A percentile compares a stretch with the other conserved stretches of the same genome.
Conservation (phyloP, 75 land plant species). For the Pinus taeda region DNA sequence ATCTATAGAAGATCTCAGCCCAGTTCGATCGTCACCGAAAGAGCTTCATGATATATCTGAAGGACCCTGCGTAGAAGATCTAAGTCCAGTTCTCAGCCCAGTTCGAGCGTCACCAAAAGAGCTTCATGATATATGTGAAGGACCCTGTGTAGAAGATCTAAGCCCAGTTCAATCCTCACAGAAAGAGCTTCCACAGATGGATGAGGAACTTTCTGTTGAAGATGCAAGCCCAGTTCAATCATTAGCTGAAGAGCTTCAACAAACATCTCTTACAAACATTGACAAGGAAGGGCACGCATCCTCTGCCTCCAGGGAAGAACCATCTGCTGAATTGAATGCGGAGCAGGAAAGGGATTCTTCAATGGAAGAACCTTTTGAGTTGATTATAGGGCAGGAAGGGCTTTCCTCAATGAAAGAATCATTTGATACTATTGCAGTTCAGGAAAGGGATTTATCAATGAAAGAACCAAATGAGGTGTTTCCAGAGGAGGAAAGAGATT, state of each 20-base stretch:
- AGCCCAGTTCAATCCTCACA: slow-evolving; percentile 8
- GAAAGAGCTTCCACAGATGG: slow-evolving; percentile 4
- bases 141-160: too few species aligned
- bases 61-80: too few species aligned
- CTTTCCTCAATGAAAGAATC: too few species aligned
- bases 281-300: slow-evolving; percentile 20
- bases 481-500: not conserved
- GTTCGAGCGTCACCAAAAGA: slow-evolving; percentile 5
- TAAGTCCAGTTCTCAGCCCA: not conserved
- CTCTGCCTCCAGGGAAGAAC: slow-evolving; percentile 29
- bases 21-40: slow-evolving; percentile 4
- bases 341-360: slow-evolving; percentile 14
- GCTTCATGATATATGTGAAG: too few species aligned
- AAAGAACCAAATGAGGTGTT: slow-evolving; percentile 35
- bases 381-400: too few species aligned
- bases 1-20: not conserved
- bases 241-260: not conserved
- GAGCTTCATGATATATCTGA: not conserved
- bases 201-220: not conserved
- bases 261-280: not conserved
- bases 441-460: slow-evolving; percentile 3
- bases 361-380: not conserved
- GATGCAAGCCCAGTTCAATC: slow-evolving; percentile 1
- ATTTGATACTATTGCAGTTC: too few species aligned
- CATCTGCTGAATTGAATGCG: slow-evolving; percentile 40